Evolutionary conservation across 2,329 filamentous ascomycete genomes (phyloP).

Genomic region (Lecanicillium sp.): DNA sequence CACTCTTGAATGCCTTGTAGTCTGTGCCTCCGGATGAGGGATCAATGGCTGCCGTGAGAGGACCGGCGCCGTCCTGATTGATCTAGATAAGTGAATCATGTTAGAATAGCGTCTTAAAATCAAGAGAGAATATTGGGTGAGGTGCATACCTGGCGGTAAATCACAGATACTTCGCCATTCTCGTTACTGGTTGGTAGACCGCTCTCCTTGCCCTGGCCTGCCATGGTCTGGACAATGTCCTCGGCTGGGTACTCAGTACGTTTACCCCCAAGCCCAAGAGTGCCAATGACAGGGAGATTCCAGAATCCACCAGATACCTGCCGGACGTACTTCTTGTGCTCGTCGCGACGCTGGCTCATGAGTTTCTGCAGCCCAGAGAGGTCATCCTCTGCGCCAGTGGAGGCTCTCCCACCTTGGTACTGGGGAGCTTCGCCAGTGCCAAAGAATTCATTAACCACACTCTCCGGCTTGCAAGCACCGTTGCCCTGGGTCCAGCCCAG

Average conservation of each 20-base stretch:
- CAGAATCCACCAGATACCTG: slow-evolving; percentile 12
- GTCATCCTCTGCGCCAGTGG: slow-evolving; percentile 27
- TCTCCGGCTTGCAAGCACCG: slow-evolving; percentile 44
- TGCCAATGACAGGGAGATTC: slow-evolving; percentile 6
- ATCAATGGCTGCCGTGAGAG: slow-evolving; percentile 49
- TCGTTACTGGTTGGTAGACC: slow-evolving; percentile 56
- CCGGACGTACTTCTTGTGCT: slow-evolving; percentile 5
- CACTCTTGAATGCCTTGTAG: slow-evolving; percentile 46
- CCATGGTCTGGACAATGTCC: slow-evolving; percentile 43
- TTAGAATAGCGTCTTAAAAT: not conserved
- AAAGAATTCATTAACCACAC: slow-evolving; percentile 51
- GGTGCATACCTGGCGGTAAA: slow-evolving; percentile 41
- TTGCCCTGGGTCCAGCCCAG: slow-evolving; percentile 50
- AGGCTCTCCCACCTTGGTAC: slow-evolving; percentile 23
- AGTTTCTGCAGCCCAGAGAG: slow-evolving; percentile 16
- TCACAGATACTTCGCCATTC: slow-evolving; percentile 54
- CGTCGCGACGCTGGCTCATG: slow-evolving; percentile 6
- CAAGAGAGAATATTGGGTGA: too few species aligned
- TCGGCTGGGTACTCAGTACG: slow-evolving; percentile 38
- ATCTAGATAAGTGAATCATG: slow-evolving; percentile 44
- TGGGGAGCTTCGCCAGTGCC: slow-evolving; percentile 24
- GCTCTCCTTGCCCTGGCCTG: slow-evolving; percentile 42
- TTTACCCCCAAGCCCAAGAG: slow-evolving; percentile 18
- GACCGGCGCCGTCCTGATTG: slow-evolving; percentile 59
- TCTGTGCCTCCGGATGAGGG: slow-evolving; percentile 52